phyloP scores from a whole-genome alignment of 352 stramenopile genomes.

The Phytophthora quininea region DNA sequence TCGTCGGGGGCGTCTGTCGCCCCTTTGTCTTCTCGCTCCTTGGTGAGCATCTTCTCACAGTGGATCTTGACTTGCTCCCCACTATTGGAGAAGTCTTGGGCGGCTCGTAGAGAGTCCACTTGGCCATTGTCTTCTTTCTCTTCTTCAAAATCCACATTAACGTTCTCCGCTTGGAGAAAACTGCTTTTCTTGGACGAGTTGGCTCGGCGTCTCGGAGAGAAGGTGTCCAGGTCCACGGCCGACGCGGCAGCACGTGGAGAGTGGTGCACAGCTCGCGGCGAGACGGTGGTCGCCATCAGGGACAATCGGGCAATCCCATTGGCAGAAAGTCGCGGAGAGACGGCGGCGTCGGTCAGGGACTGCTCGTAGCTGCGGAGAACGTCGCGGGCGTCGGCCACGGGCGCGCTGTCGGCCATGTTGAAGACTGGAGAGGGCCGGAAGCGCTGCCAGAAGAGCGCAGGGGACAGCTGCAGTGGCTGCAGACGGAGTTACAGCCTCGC shows the following conservation, averaged over 20 bases:
- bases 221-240: constrained; percentile 45
- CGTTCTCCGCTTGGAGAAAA: constrained; percentile 5
- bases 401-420: constrained; percentile 4
- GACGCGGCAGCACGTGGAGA: constrained; percentile 50
- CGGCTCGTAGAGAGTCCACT: constrained; percentile 24
- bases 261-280: constrained; percentile 67
- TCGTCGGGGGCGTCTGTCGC: constrained; percentile 26
- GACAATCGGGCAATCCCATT: constrained; percentile 21
- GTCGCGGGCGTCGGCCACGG: constrained; percentile 22
- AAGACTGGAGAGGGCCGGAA: constrained; percentile 15
- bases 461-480: neutral
- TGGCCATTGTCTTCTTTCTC: constrained; percentile 49
- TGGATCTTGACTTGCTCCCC: constrained; percentile 24
- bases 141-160: constrained; percentile 36
- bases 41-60: constrained; percentile 28
- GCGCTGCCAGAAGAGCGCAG: constrained; percentile 8
- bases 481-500: too few species aligned
- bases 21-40: constrained; percentile 37
- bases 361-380: constrained; percentile 26
- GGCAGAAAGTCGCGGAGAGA: constrained; percentile 22
- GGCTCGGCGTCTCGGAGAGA: constrained; percentile 65
- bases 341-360: constrained; percentile 18
- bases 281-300: constrained; percentile 14
- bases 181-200: constrained; percentile 21
- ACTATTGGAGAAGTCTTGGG: constrained; percentile 9